Conservation (phyloP, 2,329 filamentous ascomycete species). For the Beauveria medogensis region DNA sequence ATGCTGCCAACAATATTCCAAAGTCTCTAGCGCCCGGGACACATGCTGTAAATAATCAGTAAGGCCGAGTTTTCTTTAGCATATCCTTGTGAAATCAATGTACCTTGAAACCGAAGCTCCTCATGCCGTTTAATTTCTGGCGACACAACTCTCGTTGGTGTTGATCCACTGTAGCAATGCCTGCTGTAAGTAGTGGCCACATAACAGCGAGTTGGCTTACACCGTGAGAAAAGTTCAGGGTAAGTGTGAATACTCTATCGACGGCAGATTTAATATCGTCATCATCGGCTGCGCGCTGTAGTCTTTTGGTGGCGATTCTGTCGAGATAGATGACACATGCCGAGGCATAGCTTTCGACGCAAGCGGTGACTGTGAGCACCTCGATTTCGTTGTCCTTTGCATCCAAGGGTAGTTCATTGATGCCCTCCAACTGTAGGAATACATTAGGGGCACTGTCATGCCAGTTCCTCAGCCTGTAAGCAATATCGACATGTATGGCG, state of each 20-base stretch:
- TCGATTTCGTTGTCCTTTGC: conserved; percentile 8
- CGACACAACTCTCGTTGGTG: not conserved
- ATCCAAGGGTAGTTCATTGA: not conserved
- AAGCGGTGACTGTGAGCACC: conserved; percentile 11
- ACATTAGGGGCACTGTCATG: conserved; percentile 13
- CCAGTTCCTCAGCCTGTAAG: conserved; percentile 12
- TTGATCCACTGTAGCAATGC: not conserved
- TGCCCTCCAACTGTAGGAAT: not conserved
- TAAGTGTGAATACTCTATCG: conserved; percentile 1
- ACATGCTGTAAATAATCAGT: conserved; percentile 9
- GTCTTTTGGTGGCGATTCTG: conserved; percentile 5
- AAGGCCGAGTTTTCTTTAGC: no score
- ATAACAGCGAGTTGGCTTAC: conserved; percentile 5
- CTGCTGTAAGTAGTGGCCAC: conserved; percentile 1
- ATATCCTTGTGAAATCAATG: no score
- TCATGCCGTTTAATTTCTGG: not conserved
- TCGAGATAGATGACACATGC: conserved; percentile 13
- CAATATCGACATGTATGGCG: conserved; percentile 9
- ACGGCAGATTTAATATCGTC: not conserved
- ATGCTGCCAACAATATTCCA: conserved; percentile 12
- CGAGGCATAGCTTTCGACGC: conserved; percentile 12
- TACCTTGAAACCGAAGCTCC: conserved; percentile 1
- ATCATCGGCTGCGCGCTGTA: not conserved
- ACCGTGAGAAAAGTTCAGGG: conserved; percentile 9
- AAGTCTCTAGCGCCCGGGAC: conserved; percentile 11